phyloP scores from a whole-genome alignment of 306 rosid genomes.

The Benincasa hispida region DNA sequence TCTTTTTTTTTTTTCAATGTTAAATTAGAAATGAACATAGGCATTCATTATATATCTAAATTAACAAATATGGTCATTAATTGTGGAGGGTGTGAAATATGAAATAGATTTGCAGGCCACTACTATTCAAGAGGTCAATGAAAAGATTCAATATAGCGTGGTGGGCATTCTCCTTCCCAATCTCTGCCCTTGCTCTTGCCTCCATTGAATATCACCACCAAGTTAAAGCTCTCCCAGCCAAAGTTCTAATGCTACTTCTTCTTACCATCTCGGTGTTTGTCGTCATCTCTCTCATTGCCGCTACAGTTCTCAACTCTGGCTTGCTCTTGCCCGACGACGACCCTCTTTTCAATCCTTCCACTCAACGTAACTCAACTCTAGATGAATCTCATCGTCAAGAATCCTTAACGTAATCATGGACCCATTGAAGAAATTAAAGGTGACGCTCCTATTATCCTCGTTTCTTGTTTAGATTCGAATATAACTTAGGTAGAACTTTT shows the following conservation, averaged over 20 bases:
- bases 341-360: not conserved
- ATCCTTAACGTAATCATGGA: too few species aligned
- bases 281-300: not conserved
- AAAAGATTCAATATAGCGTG: slow-evolving; percentile 9
- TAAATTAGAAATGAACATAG: too few species aligned
- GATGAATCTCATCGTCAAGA: too few species aligned
- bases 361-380: not conserved
- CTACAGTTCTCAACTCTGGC: not conserved
- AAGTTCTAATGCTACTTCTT: not conserved
- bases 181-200: slow-evolving; percentile 25
- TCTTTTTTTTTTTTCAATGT: too few species aligned
- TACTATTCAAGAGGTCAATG: slow-evolving; percentile 9
- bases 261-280: not conserved
- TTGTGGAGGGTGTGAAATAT: not conserved
- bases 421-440: too few species aligned
- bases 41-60: too few species aligned
- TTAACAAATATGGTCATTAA: too few species aligned
- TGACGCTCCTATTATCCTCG: too few species aligned
- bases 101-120: slow-evolving; percentile 1
- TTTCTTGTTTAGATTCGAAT: too few species aligned
- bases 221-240: not conserved
- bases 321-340: not conserved
- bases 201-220: slow-evolving; percentile 18
- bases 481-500: too few species aligned
- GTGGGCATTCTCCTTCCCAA: slow-evolving; percentile 10